Percentiles rank a stretch among this genome's conserved stretches.
Evolutionary conservation across 2,329 filamentous ascomycete genomes (phyloP).

Genomic region (Penicillium concentricum): DNA sequence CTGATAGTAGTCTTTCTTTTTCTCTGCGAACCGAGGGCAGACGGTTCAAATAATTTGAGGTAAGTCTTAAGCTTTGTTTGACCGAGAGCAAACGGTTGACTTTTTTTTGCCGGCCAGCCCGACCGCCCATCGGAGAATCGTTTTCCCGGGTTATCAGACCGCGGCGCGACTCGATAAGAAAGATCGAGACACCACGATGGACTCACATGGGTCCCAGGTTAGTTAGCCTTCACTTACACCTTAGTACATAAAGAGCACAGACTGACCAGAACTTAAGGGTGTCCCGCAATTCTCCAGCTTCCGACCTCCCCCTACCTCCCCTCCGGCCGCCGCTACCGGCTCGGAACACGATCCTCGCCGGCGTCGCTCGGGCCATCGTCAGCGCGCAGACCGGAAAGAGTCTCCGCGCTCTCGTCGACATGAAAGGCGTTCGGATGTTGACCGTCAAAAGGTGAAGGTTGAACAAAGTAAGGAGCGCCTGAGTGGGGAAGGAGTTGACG

Average conservation of each 20-base stretch:
- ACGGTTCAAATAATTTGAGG: conserved; percentile 1
- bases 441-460: no score
- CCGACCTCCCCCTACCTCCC: conserved; percentile 50
- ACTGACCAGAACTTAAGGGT: conserved; percentile 25
- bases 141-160: conserved; percentile 27
- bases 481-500: neutral
- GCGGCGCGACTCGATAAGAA: conserved; percentile 7
- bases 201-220: conserved; percentile 37
- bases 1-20: neutral
- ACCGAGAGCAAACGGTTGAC: conserved; percentile 17
- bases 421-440: neutral
- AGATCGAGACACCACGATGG: conserved; percentile 33
- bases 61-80: neutral
- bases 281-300: conserved; percentile 77
- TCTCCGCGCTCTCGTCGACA: neutral
- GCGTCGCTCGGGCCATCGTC: conserved; percentile 18
- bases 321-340: conserved; percentile 20
- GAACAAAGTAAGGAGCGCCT: neutral
- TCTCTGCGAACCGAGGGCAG: neutral
- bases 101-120: conserved; percentile 30
- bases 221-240: conserved; percentile 11
- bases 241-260: neutral
- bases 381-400: neutral
- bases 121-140: conserved; percentile 17
- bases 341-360: conserved; percentile 18